Evolutionary conservation across 2,329 filamentous ascomycete genomes (phyloP).

Genomic region (Pseudogymnoascus sp.): DNA sequence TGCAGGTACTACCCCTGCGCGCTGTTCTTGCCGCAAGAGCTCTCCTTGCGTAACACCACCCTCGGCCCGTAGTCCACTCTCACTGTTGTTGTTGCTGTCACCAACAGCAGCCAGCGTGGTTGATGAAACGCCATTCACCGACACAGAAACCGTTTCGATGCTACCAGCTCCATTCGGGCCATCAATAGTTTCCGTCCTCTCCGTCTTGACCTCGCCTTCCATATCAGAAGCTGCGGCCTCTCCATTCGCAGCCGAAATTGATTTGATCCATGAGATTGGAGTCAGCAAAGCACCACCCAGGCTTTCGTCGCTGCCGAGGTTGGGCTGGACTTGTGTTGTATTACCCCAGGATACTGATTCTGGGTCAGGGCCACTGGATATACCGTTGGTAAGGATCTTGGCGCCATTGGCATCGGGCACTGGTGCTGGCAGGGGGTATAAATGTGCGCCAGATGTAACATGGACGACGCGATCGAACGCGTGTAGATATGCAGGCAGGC

Average conservation of each 20-base stretch:
- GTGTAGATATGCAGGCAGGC: constrained; percentile 77
- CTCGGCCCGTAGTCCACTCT: constrained; percentile 27
- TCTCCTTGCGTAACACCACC: constrained; percentile 73
- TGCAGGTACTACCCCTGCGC: constrained; percentile 69
- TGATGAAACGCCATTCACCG: constrained; percentile 61
- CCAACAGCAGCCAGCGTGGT: constrained; percentile 21
- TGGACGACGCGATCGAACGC: constrained; percentile 86
- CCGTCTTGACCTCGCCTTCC: constrained; percentile 59
- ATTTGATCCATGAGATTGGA: constrained; percentile 78
- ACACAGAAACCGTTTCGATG: constrained; percentile 75
- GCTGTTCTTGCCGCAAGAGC: constrained; percentile 77
- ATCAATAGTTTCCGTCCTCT: constrained; percentile 73
- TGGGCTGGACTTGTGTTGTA: constrained; percentile 33
- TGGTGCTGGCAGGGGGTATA: constrained; percentile 74
- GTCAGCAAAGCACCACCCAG: constrained; percentile 86
- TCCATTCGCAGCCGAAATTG: not conserved
- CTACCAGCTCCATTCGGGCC: constrained; percentile 72
- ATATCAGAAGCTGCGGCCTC: constrained; percentile 34
- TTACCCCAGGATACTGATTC: constrained; percentile 42
- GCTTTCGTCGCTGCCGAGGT: constrained; percentile 76
- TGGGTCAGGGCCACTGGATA: constrained; percentile 32
- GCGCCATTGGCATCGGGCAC: constrained; percentile 52
- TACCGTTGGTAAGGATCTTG: constrained; percentile 53
- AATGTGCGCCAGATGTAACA: constrained; percentile 73
- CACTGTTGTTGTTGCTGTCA: constrained; percentile 20